A percentile compares a stretch with the other conserved stretches of the same genome.
These are phyloP conservation scores for Ceratocystis cacaofunesta DNA, from an alignment of 2,329 filamentous ascomycete genomes.

Conservation along the genomic window DNA sequence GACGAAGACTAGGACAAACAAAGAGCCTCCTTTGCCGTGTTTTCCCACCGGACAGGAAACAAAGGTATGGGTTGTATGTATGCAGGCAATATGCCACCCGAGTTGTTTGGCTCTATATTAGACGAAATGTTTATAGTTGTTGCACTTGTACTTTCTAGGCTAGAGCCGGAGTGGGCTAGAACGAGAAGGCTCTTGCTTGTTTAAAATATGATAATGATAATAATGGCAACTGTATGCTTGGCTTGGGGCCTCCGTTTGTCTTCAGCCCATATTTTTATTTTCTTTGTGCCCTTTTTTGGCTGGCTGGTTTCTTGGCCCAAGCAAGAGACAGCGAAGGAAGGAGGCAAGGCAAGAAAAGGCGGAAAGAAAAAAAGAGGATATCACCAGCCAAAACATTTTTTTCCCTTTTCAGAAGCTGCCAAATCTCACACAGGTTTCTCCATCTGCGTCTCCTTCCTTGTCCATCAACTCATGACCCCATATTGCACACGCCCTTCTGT, in stretches of 20 bases:
- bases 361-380: not conserved
- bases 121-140: not conserved
- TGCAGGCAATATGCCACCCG: not conserved
- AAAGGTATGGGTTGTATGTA: no score
- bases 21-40: not conserved
- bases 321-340: not conserved
- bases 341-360: not conserved
- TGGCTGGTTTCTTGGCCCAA: not conserved
- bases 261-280: not conserved
- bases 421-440: not conserved
- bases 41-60: no score
- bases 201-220: no score
- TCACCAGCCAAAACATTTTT: not conserved
- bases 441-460: not conserved
- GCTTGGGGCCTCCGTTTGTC: not conserved
- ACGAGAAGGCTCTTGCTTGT: not conserved
- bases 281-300: not conserved
- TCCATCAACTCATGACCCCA: not conserved
- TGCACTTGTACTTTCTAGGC: not conserved
- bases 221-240: not conserved
- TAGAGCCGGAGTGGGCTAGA: not conserved
- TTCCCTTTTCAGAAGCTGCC: conserved; percentile 4
- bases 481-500: not conserved
- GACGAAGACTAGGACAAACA: not conserved
- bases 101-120: not conserved